Base-by-base conservation (phyloP, 371 early-diverging fungal species). In the Phascolomyces articulosus region DNA sequence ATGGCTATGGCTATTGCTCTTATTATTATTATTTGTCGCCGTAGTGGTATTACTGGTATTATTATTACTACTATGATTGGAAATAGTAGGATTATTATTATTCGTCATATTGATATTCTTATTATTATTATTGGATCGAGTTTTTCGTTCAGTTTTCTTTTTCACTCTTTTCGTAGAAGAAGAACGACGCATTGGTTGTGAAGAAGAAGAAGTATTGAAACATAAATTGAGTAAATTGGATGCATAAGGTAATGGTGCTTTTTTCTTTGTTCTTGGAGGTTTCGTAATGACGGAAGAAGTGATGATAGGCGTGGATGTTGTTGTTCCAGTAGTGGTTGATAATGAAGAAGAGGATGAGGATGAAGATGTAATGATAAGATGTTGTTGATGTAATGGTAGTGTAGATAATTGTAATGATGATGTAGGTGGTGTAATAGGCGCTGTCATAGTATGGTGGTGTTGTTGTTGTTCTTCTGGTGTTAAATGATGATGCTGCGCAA, bases 221-320 rank as follows among this genome's bases (percentile, higher is more conserved):
- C 51, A 34, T 47, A 53, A 31, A 28, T 63, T 54, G 10, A 55
- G 41, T 27, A 65, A n/a, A 55, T 59, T 65, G 54, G 65, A 58
- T 58, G 59, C 60, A 40, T 58, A 59, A 21, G 60, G 54, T 47
- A 51, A 24, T 51, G 51, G 51, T 24, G 51, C 51, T 51, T 51
- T 51, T 23, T 51, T 51, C 23, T 51, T 51, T 11, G 13, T 51
- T 24, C 26, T 51, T 4, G 51, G 51, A 10, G 21, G 7, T 24
- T 20, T 51, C 10, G 51, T 24, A 23, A n/a, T 23, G 7, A 24
- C 16, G 38, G 38, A 38, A 13, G 38, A 44, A 4, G 4, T 18
- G 44, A 44, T 18, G 44, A 44, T 44, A 4, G 8, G 16, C 44
- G 8, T 9, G 9, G 38, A 38, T 13, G 38, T 9, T 38, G 38